Evolutionary conservation across 73 alveolate genomes (phyloP).

Genomic region (Stentor coeruleus): DNA sequence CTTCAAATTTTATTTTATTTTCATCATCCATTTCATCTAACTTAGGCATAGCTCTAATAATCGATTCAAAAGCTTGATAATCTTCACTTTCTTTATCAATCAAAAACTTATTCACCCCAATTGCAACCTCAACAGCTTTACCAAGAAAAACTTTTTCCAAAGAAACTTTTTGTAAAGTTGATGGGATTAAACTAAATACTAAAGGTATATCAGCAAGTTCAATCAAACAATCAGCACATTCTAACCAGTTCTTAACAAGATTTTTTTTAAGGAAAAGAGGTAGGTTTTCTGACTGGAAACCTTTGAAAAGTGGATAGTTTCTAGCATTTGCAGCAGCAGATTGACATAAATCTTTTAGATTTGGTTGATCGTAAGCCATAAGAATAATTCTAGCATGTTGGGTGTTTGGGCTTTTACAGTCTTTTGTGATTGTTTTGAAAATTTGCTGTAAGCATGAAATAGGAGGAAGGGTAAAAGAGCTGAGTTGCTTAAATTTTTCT

Average conservation of each 20-base stretch:
- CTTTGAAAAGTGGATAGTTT: background rate
- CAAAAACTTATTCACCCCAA: background rate
- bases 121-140: background rate
- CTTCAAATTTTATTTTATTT: background rate
- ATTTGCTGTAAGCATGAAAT: background rate
- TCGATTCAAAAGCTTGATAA: background rate
- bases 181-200: background rate
- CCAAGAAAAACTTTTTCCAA: background rate
- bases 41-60: background rate
- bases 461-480: background rate
- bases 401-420: background rate
- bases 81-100: background rate
- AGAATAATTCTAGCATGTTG: background rate
- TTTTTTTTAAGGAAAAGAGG: background rate
- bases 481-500: background rate
- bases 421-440: background rate
- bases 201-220: background rate
- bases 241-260: background rate
- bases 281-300: background rate
- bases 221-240: background rate
- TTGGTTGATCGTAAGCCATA: background rate
- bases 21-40: background rate
- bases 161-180: background rate
- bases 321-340: constrained; percentile 5
- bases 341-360: background rate